Evolutionary conservation across 768 basidiomycete genomes (phyloP), one percentile per base, ranked within the genome.

Genomic region (Cyclocybe aegerita): DNA sequence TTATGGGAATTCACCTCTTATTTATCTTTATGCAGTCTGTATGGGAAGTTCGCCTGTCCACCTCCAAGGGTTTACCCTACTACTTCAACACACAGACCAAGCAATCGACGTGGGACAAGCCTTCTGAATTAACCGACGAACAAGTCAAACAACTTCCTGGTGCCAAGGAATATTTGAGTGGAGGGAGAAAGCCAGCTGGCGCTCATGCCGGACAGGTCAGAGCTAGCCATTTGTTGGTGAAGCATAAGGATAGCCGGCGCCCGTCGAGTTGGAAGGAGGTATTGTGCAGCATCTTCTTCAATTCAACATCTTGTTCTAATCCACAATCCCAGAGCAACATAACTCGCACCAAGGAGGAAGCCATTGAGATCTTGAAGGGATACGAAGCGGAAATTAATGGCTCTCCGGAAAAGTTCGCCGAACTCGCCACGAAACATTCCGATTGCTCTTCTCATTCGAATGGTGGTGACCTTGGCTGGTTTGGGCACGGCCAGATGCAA

Each of bases 151-250:
- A 69, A 3, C 78, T 97, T 8, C 84, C 90, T 2, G 92, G 91
- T 0, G 88, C 88, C 12, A 64, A 82, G 37, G 70, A 82, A 45
- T 61, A 78, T 78, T 49, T 67, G 47, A 59, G 55, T n/a, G 39
- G 39, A n/a, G 53, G 52, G 34, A 44, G 33, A 38, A 39, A 23
- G 23, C 5, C 44, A n/a, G 53, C 17, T 49, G 48, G 39, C 11
- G 56, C 57, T 9, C 65, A 62, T 29, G 61, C 74, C 12, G 76
- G 71, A 14, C 78, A 89, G 68, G 91, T 97, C 35, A 82, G 93
- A 43, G 96, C 94, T n/a, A 93, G 92, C 63, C 97, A 99, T 74
- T 75, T 99, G 54, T 71, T 99, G 50, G 86, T 98, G 54, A 99
- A 99, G 72, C 95, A 98, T 70, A 76, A 73, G 43, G 87, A 77